phyloP scores from a whole-genome alignment of 1,284 basidiomycete species.

The Gymnopus androsaceus region DNA sequence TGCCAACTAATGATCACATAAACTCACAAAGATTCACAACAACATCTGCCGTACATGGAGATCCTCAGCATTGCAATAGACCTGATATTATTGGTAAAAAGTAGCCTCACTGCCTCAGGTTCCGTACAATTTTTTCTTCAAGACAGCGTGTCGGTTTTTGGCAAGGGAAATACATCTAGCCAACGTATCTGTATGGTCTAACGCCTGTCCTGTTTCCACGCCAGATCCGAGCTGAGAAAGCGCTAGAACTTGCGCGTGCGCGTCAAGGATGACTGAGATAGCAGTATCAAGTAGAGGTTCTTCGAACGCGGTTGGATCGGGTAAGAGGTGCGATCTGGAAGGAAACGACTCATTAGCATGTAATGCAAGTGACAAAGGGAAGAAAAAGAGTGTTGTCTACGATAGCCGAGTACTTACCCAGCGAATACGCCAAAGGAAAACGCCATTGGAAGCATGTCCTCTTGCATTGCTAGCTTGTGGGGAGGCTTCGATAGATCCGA shows the following conservation, averaged over 20 bases:
- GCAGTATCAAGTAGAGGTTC: constrained; percentile 79
- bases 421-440: constrained; percentile 85
- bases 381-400: constrained; percentile 4
- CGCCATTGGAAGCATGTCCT: constrained; percentile 46
- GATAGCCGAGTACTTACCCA: constrained; percentile 49
- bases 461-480: constrained; percentile 15
- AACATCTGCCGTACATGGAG: no score
- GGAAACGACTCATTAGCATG: background rate
- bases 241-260: constrained; percentile 52
- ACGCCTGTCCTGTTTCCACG: constrained; percentile 27
- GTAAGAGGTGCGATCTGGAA: constrained; percentile 64
- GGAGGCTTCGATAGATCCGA: constrained; percentile 48
- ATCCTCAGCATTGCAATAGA: no score
- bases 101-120: background rate
- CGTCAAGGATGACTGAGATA: constrained; percentile 67
- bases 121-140: constrained; percentile 3
- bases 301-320: constrained; percentile 90
- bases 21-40: no score
- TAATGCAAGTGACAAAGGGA: background rate
- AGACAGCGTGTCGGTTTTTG: constrained; percentile 25
- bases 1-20: no score
- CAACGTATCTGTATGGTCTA: constrained; percentile 37
- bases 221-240: constrained; percentile 57
- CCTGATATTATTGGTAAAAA: background rate
- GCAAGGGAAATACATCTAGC: constrained; percentile 49